Base-by-base conservation (phyloP, 1,284 basidiomycete genomes). In the Mycosarcoma mackinlayi region DNA sequence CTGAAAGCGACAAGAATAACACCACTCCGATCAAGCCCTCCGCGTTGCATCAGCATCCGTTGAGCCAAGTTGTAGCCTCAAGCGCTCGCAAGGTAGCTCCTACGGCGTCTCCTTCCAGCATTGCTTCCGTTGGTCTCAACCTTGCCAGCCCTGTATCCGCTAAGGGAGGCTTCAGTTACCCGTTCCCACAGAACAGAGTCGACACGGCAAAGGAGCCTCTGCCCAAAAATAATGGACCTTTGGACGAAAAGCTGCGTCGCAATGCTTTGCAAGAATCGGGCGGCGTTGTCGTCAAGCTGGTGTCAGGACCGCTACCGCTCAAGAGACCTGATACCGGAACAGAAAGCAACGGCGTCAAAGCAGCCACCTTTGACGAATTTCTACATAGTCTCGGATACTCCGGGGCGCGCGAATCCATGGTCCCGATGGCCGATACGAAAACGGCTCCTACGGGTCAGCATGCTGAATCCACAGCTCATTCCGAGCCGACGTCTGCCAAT, bases 51-150 rank as follows among this genome's bases (percentile, higher is more conserved):
- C 24, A 23, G 11, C 40, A 23, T 6, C 38, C 23, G 6, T 33
- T 45, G 16, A 13, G 25, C 14, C 31, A 34, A 3, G 6, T 24
- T n/a, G 23, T 39, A 6, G 30, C 44, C 5, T 10, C 44, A 8
- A 35, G 25, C n/a, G 46, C 18, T 24, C 16, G 16, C n/a, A 44
- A 31, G 35, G 16, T 19, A 9, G n/a, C 8, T 7, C 37, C 19
- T 8, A 21, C 25, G 18, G 16, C 41, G 3, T 48, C 35, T 7
- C 3, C 34, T 18, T 30, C 24, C 16, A 41, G 27, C 1, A 51
- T 38, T 38, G 34, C 41, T 16, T 45, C 42, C 3, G 59, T 62
- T 13, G 59, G 59, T 31, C 52, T 62, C 25, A 40, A 40, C 16
- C 47, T 62, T 6, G 47, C 47, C 48, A 39, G 16, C 21, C 28